Base-by-base conservation (phyloP, 495 filamentous ascomycete species). In the Penicillium goetzii region DNA sequence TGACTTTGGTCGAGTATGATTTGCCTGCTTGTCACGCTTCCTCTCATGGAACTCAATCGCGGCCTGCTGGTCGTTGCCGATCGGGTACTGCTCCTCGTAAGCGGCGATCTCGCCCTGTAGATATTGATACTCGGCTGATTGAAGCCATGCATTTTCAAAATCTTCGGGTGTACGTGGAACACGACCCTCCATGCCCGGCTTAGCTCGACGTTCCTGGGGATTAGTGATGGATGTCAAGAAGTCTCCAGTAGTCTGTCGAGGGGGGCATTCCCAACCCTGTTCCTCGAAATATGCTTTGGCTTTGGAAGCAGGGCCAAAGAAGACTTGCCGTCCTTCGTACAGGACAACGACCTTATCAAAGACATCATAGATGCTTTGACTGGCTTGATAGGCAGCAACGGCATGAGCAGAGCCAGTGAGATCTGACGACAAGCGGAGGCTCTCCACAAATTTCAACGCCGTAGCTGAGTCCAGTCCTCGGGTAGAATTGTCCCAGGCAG, bases 401-500 rank as follows among this genome's bases (percentile, higher is more conserved):
- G 90, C 89, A 6, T 89, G 90, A 30, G 86, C 85, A 0, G 84
- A 89, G 68, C 88, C 82, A 75, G 89, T 86, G 38, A 92, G 79
- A 67, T 91, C 85, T 9, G 90, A 89, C 67, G 89, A 81, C 38
- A 92, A 78, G 0, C 89, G 84, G 45, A 93, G 80, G 0, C 87
- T 86, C 67, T 90, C 87, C 62, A 83, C 78, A 47, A 78, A 79
- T 51, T 92, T 88, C 54, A 95, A 81, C 0, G 92, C 92, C 0
- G 91, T 95, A 12, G 88, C 89, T 2, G 89, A 88, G 68, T 97
- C 92, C 33, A 96, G 79, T 34, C 92, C 92, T 61, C 92, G 85
- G 3, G 92, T 94, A 32, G 84, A 87, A 74, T 97, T 95, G 70
- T 96, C 92, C 90, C 91, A 95, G 5, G 85, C 89, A 45, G 84